Evolutionary conservation across 768 basidiomycete species (phyloP), one percentile per base, ranked within the genome.

Genomic region (Boletus insuetus): DNA sequence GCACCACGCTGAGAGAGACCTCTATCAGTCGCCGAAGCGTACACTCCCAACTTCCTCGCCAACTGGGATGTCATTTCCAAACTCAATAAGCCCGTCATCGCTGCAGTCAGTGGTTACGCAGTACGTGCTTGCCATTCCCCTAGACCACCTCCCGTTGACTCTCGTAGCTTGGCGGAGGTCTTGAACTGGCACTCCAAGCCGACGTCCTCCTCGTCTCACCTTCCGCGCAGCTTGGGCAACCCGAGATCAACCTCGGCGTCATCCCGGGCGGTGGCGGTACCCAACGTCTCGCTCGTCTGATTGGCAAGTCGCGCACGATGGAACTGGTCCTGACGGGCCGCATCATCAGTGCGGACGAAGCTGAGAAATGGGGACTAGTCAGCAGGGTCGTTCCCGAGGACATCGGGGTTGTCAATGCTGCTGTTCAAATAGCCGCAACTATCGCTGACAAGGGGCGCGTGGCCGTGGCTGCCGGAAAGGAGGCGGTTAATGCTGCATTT

Each of bases 191-290:
- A 6, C 82, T 98, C 59, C 93, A 93, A 85, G 91, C 92, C 71
- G 96, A 98, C 75, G 93, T 98, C 70, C 87, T 98, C 66, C 84
- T 97, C 46, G 92, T 87, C 17, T 89, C 93, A 6, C 89, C 92
- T 3, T 91, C 82, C 11, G 96, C 96, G 17, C 85, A 85, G 63
- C 97, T 99, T 62, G 94, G 94, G 17, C 96, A 97, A 69, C 96
- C 96, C 17, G 96, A 98, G 70, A 94, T 99, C 72, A 94, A 91
- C 67, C 80, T 98, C 31, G 96, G 94, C 50, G 86, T 92, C 57
- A 97, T 98, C 67, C 94, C 95, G 16, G 95, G 95, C 4, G 93
- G 89, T 10, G 96, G 95, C 31, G 95, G 95, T 6, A 92, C 94
- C 2, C 95, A 98, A 67, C 88, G 95, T 41, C 84, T 98, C 51